Percentiles rank a stretch among this genome's conserved stretches.
Evolutionary conservation across 2,329 filamentous ascomycete species (phyloP).

Genomic region (Diaporthe aspalathi): DNA sequence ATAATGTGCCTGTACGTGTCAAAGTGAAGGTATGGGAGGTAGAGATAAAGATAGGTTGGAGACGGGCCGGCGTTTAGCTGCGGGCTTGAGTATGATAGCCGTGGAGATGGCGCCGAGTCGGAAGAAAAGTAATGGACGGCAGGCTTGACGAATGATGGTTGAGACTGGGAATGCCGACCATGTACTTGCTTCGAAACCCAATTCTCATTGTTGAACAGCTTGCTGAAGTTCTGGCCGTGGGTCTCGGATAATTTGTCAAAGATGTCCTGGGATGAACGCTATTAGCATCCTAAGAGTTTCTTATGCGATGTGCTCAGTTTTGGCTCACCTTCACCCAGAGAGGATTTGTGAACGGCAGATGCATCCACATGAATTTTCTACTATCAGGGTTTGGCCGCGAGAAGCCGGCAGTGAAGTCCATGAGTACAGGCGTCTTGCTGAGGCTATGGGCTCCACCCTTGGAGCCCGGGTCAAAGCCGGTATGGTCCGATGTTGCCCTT

Average conservation of each 20-base stretch:
- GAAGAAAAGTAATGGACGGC: conserved; percentile 51
- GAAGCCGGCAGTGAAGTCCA: conserved; percentile 53
- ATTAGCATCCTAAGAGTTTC: conserved; percentile 41
- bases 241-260: conserved; percentile 59
- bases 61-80: conserved; percentile 22
- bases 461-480: conserved; percentile 12
- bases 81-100: conserved; percentile 39
- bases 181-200: conserved; percentile 56
- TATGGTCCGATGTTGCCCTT: conserved; percentile 10
- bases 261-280: conserved; percentile 40
- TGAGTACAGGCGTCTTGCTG: conserved; percentile 42
- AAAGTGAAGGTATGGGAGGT: conserved; percentile 72
- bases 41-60: conserved; percentile 59
- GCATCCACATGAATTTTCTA: conserved; percentile 69
- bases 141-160: conserved; percentile 54
- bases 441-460: conserved; percentile 27
- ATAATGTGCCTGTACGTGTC: conserved; percentile 71
- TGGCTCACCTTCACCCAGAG: conserved; percentile 65
- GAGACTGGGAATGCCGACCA: conserved; percentile 52
- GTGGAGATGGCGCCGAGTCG: conserved; percentile 45
- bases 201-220: conserved; percentile 54
- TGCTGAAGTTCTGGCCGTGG: conserved; percentile 51
- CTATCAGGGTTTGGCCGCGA: conserved; percentile 52
- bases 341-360: conserved; percentile 67
- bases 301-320: not conserved